These are phyloP conservation scores for Ophiostoma piceae DNA, from an alignment of 2,329 filamentous ascomycete genomes.

Conservation along the genomic window DNA sequence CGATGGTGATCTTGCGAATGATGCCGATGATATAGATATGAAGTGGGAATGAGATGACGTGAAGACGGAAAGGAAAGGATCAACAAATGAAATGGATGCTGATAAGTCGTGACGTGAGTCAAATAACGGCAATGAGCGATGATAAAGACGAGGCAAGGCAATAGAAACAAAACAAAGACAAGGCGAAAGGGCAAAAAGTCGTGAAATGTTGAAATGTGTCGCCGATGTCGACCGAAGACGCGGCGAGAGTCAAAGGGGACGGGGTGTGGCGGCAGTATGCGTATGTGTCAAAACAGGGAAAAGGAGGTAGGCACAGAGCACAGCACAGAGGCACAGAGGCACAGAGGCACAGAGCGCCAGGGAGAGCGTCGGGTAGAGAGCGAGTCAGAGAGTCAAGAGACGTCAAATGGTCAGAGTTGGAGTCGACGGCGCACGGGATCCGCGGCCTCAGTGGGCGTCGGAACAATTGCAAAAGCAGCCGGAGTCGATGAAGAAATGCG, in stretches of 20 bases:
- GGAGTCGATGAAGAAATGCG: constrained; percentile 16
- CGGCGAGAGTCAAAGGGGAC: not conserved
- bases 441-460: constrained; percentile 23
- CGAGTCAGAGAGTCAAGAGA: not conserved
- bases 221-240: constrained; percentile 14
- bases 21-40: not conserved
- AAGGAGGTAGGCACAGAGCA: constrained; percentile 1
- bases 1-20: not conserved
- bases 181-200: not conserved
- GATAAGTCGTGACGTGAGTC: constrained; percentile 1
- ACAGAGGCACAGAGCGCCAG: constrained; percentile 2
- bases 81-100: constrained; percentile 17
- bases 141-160: not conserved
- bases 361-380: not conserved
- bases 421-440: constrained; percentile 24
- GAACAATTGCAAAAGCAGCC: constrained; percentile 14
- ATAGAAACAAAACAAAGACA: not conserved
- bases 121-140: not conserved
- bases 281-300: constrained; percentile 10
- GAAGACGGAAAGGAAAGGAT: constrained; percentile 1
- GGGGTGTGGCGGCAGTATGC: not conserved
- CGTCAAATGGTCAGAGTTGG: not conserved
- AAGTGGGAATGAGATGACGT: not conserved
- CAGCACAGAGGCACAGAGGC: not conserved
- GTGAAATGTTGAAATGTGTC: not conserved